A percentile compares a stretch with the other conserved stretches of the same genome.
phyloP scores from a whole-genome alignment of 2,329 filamentous ascomycete species.

The Botrytis fragariae region DNA sequence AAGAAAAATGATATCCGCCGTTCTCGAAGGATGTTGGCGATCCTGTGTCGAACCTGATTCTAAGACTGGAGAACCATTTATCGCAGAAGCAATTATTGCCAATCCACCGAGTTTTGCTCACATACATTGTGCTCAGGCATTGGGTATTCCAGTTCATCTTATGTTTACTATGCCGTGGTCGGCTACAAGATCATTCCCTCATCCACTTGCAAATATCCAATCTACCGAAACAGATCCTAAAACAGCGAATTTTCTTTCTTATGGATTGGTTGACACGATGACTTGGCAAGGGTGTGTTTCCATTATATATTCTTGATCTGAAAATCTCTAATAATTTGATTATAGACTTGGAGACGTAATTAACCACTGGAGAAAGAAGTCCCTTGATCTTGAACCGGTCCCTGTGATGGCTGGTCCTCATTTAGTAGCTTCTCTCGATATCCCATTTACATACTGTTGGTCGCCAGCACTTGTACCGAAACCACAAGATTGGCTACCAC shows the following conservation, averaged over 20 bases:
- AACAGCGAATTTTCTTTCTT: constrained; percentile 75
- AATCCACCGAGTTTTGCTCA: constrained; percentile 77
- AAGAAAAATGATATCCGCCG: constrained; percentile 70
- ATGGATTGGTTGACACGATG: constrained; percentile 76
- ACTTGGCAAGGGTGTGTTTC: constrained; percentile 66
- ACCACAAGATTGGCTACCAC: constrained; percentile 37
- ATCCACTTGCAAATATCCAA: constrained; percentile 70
- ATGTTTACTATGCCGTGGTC: constrained; percentile 61
- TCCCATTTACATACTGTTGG: constrained; percentile 73
- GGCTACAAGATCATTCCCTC: constrained; percentile 70
- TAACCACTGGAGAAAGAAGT: constrained; percentile 68
- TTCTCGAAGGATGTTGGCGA: constrained; percentile 77
- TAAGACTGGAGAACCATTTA: constrained; percentile 42
- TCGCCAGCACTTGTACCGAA: constrained; percentile 38
- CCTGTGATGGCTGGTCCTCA: constrained; percentile 75
- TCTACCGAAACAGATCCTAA: constrained; percentile 63
- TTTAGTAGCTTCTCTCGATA: constrained; percentile 65
- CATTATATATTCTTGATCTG: background rate
- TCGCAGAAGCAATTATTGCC: constrained; percentile 74
- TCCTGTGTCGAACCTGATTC: constrained; percentile 64
- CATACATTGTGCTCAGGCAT: constrained; percentile 5
- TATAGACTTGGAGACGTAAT: constrained; percentile 65
- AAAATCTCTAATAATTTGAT: background rate
- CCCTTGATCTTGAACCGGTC: constrained; percentile 67
- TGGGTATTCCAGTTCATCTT: constrained; percentile 9